Evolutionary conservation across 495 filamentous ascomycete species (phyloP).

Genomic region (Pyrenula massariospora): DNA sequence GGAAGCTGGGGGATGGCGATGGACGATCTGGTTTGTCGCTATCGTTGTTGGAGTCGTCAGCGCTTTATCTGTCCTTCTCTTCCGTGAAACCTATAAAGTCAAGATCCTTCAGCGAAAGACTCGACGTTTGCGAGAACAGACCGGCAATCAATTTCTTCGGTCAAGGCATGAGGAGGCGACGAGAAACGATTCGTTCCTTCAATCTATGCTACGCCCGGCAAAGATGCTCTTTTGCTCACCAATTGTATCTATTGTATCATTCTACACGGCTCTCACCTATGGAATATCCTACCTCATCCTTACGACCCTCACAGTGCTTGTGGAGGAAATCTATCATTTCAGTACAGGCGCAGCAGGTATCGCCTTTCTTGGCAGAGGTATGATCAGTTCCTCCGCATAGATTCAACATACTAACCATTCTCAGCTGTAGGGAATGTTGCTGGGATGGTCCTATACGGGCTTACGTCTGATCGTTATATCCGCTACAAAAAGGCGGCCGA

Average conservation of each 20-base stretch:
- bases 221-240: slow-evolving; percentile 36
- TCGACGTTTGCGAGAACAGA: slow-evolving; percentile 37
- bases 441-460: no score
- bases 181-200: neutral
- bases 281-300: slow-evolving; percentile 56
- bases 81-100: slow-evolving; percentile 43
- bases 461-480: no score
- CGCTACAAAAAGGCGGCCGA: slow-evolving; percentile 22
- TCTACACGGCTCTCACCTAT: slow-evolving; percentile 53
- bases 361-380: slow-evolving; percentile 5
- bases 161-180: slow-evolving; percentile 23
- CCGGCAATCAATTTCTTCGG: slow-evolving; percentile 33
- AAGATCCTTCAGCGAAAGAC: slow-evolving; percentile 41
- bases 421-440: no score
- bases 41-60: slow-evolving; percentile 40
- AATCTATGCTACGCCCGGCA: slow-evolving; percentile 31
- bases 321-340: slow-evolving; percentile 33
- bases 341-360: slow-evolving; percentile 22
- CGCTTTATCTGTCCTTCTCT: slow-evolving; percentile 33
- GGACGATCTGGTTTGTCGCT: slow-evolving; percentile 41
- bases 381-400: neutral
- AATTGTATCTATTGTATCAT: slow-evolving; percentile 36
- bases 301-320: slow-evolving; percentile 43
- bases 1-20: slow-evolving; percentile 44
- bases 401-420: neutral